Evolutionary conservation across 805 yeast species (phyloP), one percentile per base, ranked within the genome.

Genomic region (Blastobotrys muscicola): DNA sequence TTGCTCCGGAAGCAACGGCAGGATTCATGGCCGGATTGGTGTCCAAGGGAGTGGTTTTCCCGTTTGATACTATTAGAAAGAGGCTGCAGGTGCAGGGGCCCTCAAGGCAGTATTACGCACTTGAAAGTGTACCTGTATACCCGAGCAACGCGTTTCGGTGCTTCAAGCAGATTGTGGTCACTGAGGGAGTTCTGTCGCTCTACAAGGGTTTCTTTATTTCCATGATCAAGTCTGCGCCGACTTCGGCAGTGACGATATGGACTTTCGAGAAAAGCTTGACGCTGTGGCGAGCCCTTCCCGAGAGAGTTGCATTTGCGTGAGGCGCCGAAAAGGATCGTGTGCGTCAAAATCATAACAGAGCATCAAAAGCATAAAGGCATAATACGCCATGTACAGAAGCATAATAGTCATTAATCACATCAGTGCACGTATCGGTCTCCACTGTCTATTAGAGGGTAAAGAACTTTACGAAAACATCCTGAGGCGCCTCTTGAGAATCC

Each of bases 51-150:
- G 50, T 77, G 0, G 79, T 85, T 0, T 92, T 85, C 61, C 98
- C 98, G 0, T 59, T 92, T 36, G 98, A 92, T 59, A 76, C 94
- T 0, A 58, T 89, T 2, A 69, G 96, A 15, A 78, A 86, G 55
- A 67, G 95, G 33, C 62, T 82, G 36, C 97, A 90, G 59, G 76
- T 89, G 8, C 71, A 68, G 40, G 69, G 67, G 8, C 53, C 65
- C 39, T 50, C 51, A 34, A 46, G 60, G 52, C n/a, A 42, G 3
- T 36, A 39, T 20, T 35, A 47, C 36, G 34, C 38, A 40, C 16
- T 36, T 46, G 36, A 63, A 48, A 47, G 46, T 37, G 29, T 58
- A 36, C 52, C 54, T 39, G 34, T 39, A 20, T 58, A 59, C 45
- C 48, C 63, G 8, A 48, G 51, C 39, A 53, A 47, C 38, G 45